Evolutionary conservation across 2,329 filamentous ascomycete species (phyloP), one percentile per base, ranked within the genome.

Genomic region (Polychaeton citri): DNA sequence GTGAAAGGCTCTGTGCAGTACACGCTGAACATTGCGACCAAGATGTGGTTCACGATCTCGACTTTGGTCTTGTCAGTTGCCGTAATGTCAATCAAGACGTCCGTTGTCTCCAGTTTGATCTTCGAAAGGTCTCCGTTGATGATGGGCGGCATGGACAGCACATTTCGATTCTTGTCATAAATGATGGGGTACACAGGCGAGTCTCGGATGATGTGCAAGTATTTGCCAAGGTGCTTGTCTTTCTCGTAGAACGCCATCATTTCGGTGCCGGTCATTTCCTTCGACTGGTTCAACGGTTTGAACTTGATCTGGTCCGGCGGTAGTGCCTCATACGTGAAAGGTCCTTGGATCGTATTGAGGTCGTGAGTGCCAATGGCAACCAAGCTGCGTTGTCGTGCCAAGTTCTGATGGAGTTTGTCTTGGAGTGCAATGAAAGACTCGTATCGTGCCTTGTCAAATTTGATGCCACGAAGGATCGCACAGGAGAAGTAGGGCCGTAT

Each of bases 281-380:
- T 80, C 18, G 74, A 80, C 66, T 96, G 87, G 65, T 96, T 98
- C 45, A 98, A 66, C 16, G 90, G 90, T 13, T 69, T 66, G 61
- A 98, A 98, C 52, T 79, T 79, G 63, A 98, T 93, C 48, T 95
- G 77, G 60, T 86, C 79, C n/a, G 90, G 90, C 33, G 81, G 69
- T 20, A 88, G 72, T 13, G 90, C 90, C 62, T 96, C 88, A 56
- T 98, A 98, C 38, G 85, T 87, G 72, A 98, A 98, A 32, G 90
- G 90, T 0, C 87, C 90, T 61, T 93, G 69, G 50, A 98, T 69
- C 13, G 84, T 95, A 57, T 96, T 87, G 44, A 96, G 69, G 58
- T 98, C 88, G 61, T 98, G 90, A 3, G 90, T 98, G 49, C 90
- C 90, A 55, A 98, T 95, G 16, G 88, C 82, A n/a, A 95, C 88